Evolutionary conservation across 805 yeast genomes (phyloP).

Genomic region (Candida vartiovaarae): DNA sequence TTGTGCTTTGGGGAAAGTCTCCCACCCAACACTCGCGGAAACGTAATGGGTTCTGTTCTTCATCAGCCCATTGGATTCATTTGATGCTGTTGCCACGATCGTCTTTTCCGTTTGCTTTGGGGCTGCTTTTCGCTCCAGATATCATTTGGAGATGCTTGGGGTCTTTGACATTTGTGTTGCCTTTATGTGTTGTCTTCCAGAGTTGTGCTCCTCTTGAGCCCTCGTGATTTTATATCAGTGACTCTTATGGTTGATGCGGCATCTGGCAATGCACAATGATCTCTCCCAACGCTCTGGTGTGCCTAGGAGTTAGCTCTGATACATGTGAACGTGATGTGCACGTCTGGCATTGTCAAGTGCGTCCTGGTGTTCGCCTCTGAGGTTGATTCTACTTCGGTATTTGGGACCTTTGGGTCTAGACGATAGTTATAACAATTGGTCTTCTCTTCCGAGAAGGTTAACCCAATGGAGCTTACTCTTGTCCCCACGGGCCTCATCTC

Average conservation of each 20-base stretch:
- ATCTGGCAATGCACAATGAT: no score
- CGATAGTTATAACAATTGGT: conserved; percentile 72
- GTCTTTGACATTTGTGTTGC: no score
- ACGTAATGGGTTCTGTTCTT: conserved; percentile 31
- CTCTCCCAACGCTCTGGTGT: no score
- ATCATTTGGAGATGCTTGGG: no score
- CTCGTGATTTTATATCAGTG: conserved; percentile 7
- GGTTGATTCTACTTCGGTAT: conserved; percentile 44
- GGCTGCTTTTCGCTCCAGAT: no score
- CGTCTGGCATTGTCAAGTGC: no score
- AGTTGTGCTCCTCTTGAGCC: conserved; percentile 22
- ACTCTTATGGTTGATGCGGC: background rate
- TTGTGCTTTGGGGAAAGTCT: conserved; percentile 82
- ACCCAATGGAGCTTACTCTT: conserved; percentile 89
- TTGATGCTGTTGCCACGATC: no score
- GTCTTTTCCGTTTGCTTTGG: background rate
- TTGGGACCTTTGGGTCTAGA: conserved; percentile 46
- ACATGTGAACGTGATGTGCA: no score
- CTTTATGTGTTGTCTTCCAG: background rate
- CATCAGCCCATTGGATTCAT: conserved; percentile 7
- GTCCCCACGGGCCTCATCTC: conserved; percentile 49
- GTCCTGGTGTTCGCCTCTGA: conserved; percentile 6
- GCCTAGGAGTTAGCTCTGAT: no score
- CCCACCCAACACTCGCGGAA: conserved; percentile 71
- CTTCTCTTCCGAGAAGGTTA: conserved; percentile 22